Evolutionary conservation across 768 basidiomycete species (phyloP), one percentile per base, ranked within the genome.

Genomic region (Neoboletus brunneissimus): DNA sequence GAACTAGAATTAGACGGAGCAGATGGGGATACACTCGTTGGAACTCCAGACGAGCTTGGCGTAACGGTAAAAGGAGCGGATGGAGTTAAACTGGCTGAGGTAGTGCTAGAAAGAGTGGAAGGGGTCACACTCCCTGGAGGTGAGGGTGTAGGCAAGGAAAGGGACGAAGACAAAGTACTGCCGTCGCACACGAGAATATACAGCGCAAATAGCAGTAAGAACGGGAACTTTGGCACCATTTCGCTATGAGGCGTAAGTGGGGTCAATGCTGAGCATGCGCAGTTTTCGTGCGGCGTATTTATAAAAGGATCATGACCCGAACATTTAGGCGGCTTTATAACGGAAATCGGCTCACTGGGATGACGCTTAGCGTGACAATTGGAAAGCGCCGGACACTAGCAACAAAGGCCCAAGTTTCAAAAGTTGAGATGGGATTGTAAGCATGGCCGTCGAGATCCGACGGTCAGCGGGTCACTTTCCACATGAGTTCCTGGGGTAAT

Each of bases 191-290:
- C 56, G 20, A 62, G 13, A 40, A 50, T 51, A 46, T 37, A 41
- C 22, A 60, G 56, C 16, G 29, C 51, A 12, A 41, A 45, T 0
- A 69, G 48, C 27, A 71, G 49, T 34, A 69, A 48, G 16, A 59
- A 54, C 20, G 47, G 58, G 41, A 57, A 15, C 9, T n/a, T 60
- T 10, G n/a, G 52, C 27, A 27, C 57, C 71, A 70, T 72, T 60
- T 52, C 38, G 35, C 23, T 12, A 6, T 22, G 54, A 31, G 46
- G 5, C 2, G n/a, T 4, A 48, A 34, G 47, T 20, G 48, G 58
- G 49, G 45, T 9, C 37, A 13, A 16, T n/a, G n/a, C n/a, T 20
- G 41, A 12, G n/a, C 7, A 8, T 22, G 31, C 29, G 20, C 29
- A 29, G 20, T 22, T 15, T 9, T 25, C 18, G 27, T 29, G 12